A percentile compares a stretch with the other conserved stretches of the same genome.
These are phyloP conservation scores for Pythium utonaiense DNA, from an alignment of 352 stramenopile genomes.

Conservation along the genomic window DNA sequence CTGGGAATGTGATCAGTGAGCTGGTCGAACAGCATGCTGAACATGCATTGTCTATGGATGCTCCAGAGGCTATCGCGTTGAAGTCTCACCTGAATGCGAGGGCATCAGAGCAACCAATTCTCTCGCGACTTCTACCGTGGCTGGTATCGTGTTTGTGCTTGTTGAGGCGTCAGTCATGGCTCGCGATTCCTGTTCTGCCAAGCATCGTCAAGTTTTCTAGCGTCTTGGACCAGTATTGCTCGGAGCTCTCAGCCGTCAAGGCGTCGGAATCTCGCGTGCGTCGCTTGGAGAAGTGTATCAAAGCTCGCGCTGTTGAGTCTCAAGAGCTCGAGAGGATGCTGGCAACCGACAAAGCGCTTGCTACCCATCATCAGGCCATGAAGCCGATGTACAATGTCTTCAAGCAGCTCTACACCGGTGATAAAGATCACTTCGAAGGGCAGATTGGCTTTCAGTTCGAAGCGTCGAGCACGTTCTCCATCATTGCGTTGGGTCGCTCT, in stretches of 20 bases:
- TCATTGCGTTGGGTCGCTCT: constrained; percentile 77
- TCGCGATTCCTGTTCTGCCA: constrained; percentile 66
- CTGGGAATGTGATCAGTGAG: constrained; percentile 44
- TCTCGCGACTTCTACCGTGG: constrained; percentile 72
- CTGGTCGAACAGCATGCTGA: constrained; percentile 52
- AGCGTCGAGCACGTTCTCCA: constrained; percentile 72
- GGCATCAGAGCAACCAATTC: constrained; percentile 33
- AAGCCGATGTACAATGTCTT: constrained; percentile 88
- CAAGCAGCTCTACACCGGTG: constrained; percentile 82
- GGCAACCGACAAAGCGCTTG: constrained; percentile 42
- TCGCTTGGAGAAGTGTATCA: constrained; percentile 53
- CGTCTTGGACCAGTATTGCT: constrained; percentile 71
- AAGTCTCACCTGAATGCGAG: constrained; percentile 3
- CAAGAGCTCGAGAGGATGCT: constrained; percentile 63
- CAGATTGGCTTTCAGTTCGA: constrained; percentile 90
- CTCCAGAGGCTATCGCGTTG: not conserved
- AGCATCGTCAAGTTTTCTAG: constrained; percentile 59
- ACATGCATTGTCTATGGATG: constrained; percentile 6
- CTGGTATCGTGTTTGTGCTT: constrained; percentile 77
- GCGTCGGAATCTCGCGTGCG: constrained; percentile 63
- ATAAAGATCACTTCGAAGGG: constrained; percentile 88
- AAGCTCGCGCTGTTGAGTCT: constrained; percentile 55
- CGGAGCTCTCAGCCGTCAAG: constrained; percentile 52
- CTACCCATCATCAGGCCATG: constrained; percentile 41
- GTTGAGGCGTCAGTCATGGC: constrained; percentile 76